Evolutionary conservation across 2,329 filamentous ascomycete species (phyloP), one percentile per base, ranked within the genome.

Genomic region (Aspergillus terreus): DNA sequence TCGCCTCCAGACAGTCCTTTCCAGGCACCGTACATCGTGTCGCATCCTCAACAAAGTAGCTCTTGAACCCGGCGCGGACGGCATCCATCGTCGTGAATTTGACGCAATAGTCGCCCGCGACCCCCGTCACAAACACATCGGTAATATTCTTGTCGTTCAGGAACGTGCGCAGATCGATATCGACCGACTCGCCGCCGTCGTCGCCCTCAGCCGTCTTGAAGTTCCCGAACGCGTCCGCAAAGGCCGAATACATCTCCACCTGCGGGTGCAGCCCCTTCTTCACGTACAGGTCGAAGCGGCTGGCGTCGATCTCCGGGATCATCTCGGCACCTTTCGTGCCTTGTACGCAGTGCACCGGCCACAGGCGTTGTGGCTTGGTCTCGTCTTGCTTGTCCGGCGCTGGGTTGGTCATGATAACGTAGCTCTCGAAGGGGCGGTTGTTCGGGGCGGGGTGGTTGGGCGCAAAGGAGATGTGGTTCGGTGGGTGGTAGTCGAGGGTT

Each of bases 241-340:
- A 97, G 0, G 87, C 91, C 55, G 87, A 92, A 73, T 96, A 97
- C 88, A 96, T 96, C 72, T 99, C 94, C 2, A 96, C 82, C 42
- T 81, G 76, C 42, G 77, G 68, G 65, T 90, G 80, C 65, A 78
- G 81, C 10, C 94, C 94, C 75, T 99, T 99, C 59, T 88, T 81
- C 12, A 96, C 73, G 25, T 90, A 75, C 33, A 71, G 61, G 59
- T 92, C 80, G n/a, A 95, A 59, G 14, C 76, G 78, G 6, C 65
- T 62, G 12, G 66, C 53, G 46, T 90, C 76, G 1, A 97, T 78
- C 65, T 91, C 90, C 0, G 85, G 80, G 6, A 94, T 78, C 19
- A 97, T 76, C 46, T 83, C 80, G 0, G 88, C 85, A 10, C 94
- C 94, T 1, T 76, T 69, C 0, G 88, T 89, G 42, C 77, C 77